Evolutionary conservation across 371 early-diverging fungal genomes (phyloP).

Genomic region (Rhizopus delemar): DNA sequence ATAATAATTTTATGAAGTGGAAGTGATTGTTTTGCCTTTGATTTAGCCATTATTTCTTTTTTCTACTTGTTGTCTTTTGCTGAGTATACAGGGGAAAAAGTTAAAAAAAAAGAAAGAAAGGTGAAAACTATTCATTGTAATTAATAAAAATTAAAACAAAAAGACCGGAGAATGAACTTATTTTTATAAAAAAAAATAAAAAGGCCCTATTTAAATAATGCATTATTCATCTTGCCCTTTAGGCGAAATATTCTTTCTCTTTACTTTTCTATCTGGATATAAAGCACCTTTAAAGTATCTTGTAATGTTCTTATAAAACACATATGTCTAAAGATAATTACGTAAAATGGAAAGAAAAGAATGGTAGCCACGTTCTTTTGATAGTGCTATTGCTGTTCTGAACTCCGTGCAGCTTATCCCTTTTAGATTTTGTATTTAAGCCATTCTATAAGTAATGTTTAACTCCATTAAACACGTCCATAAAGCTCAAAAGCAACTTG

Average conservation of each 20-base stretch:
- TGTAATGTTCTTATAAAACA: slow-evolving; percentile 35
- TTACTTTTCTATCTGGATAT: slow-evolving; percentile 12
- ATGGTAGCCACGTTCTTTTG: slow-evolving; percentile 8
- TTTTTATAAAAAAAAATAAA: slow-evolving; percentile 6
- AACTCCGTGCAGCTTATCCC: slow-evolving; percentile 12
- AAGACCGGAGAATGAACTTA: slow-evolving; percentile 1
- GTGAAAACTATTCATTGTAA: slow-evolving; percentile 5
- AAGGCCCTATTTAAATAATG: not conserved
- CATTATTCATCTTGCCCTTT: slow-evolving; percentile 17
- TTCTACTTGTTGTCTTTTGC: not conserved
- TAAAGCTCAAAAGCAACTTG: slow-evolving; percentile 11
- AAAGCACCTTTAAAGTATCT: slow-evolving; percentile 39
- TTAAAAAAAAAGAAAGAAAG: slow-evolving; percentile 6
- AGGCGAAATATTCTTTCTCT: not conserved
- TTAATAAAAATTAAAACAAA: slow-evolving; percentile 4
- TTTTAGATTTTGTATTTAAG: slow-evolving; percentile 13
- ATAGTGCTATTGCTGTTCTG: slow-evolving; percentile 10
- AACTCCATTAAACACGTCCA: not conserved
- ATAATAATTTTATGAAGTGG: slow-evolving; percentile 89
- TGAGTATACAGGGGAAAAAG: slow-evolving; percentile 2
- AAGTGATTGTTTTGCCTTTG: slow-evolving; percentile 61
- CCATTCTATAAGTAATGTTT: slow-evolving; percentile 28
- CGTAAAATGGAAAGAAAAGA: slow-evolving; percentile 9
- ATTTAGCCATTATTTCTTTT: slow-evolving; percentile 22
- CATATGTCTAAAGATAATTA: slow-evolving; percentile 41